Evolutionary conservation across 805 yeast species (phyloP).

Genomic region (Monosporozyma yasuniensis): DNA sequence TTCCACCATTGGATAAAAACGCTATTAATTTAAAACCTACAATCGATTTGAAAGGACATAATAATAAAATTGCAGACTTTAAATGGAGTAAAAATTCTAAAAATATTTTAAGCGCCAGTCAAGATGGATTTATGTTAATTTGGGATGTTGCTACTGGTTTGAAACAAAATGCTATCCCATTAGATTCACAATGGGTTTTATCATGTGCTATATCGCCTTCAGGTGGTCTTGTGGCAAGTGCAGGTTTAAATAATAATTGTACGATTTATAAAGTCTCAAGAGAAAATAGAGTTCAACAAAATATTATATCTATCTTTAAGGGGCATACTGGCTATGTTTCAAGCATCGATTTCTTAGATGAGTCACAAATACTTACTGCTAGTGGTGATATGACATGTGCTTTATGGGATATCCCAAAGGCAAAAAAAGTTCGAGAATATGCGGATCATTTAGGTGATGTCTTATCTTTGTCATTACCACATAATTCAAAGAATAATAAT

Average conservation of each 20-base stretch:
- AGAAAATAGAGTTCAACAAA: conserved; percentile 31
- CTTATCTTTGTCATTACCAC: conserved; percentile 36
- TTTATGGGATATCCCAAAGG: conserved; percentile 69
- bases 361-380: conserved; percentile 51
- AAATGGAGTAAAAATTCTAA: conserved; percentile 61
- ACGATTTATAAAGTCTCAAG: conserved; percentile 49
- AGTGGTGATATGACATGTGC: conserved; percentile 78
- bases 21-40: conserved; percentile 31
- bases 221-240: conserved; percentile 61
- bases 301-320: conserved; percentile 48
- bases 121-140: conserved; percentile 74
- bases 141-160: conserved; percentile 76
- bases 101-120: conserved; percentile 62
- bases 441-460: conserved; percentile 69
- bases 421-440: conserved; percentile 44
- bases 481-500: conserved; percentile 16
- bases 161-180: conserved; percentile 59
- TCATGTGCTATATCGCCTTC: conserved; percentile 66
- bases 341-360: conserved; percentile 57
- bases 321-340: conserved; percentile 82
- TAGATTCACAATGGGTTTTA: conserved; percentile 74
- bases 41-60: conserved; percentile 44
- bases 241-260: conserved; percentile 74
- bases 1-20: conserved; percentile 14
- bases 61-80: conserved; percentile 59